These are phyloP conservation scores for Penicillium macrosclerotiorum DNA, from an alignment of 495 filamentous ascomycete genomes.

Conservation along the genomic window DNA sequence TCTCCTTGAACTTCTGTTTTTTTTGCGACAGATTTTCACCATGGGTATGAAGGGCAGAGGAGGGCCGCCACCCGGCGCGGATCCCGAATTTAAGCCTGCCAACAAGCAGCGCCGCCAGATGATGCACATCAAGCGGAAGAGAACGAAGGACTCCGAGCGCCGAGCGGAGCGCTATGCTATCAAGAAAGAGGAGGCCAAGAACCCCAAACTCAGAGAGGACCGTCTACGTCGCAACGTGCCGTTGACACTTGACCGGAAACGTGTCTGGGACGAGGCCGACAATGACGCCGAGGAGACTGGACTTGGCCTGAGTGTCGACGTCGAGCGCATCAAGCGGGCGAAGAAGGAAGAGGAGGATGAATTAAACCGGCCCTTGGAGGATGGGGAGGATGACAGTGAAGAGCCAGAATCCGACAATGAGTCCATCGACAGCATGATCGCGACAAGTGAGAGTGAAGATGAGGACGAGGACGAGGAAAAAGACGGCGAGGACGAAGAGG, in stretches of 20 bases:
- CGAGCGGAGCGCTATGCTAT: conserved; percentile 73
- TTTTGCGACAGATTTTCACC: conserved; percentile 5
- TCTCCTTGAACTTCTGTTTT: background rate
- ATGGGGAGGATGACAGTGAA: conserved; percentile 36
- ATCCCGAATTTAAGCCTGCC: conserved; percentile 22
- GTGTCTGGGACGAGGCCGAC: conserved; percentile 90
- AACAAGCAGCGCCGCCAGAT: conserved; percentile 78
- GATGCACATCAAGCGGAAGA: conserved; percentile 76
- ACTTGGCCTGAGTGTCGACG: conserved; percentile 72
- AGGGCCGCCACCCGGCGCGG: conserved; percentile 28
- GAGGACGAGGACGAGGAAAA: conserved; percentile 40
- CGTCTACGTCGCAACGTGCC: conserved; percentile 77
- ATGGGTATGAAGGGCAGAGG: conserved; percentile 26
- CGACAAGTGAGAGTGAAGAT: conserved; percentile 45
- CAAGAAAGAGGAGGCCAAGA: conserved; percentile 79
- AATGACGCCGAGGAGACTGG: conserved; percentile 60
- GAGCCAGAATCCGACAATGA: conserved; percentile 54
- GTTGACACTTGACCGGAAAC: conserved; percentile 79
- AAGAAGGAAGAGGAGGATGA: conserved; percentile 64
- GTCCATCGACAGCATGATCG: conserved; percentile 73
- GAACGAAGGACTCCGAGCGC: conserved; percentile 63
- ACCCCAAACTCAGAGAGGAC: conserved; percentile 71
- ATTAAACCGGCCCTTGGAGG: conserved; percentile 35
- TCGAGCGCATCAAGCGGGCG: conserved; percentile 70
- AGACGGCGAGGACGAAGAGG: conserved; percentile 29